Evolutionary conservation across 345 rosid genomes (phyloP).

Genomic region (Hibiscus trionum): DNA sequence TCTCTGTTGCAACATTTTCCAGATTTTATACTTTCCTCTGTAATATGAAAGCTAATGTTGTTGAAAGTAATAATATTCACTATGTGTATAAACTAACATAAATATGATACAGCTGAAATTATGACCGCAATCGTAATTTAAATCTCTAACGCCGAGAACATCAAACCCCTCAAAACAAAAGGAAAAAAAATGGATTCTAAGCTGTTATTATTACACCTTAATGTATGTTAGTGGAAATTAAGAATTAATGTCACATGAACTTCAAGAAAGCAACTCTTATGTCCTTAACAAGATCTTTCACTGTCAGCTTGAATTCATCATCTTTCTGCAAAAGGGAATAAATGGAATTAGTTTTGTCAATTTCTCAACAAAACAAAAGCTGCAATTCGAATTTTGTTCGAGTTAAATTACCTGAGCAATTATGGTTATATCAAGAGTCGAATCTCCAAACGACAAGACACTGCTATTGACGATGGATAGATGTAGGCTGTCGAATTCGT

Average conservation of each 20-base stretch:
- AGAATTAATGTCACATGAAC: conserved; percentile 12
- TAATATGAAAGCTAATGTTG: no score
- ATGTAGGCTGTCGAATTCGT: conserved; percentile 41
- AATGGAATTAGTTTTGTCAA: not conserved
- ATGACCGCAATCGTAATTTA: no score
- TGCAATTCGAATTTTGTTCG: not conserved
- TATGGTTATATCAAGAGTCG: conserved; percentile 50
- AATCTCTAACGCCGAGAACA: not conserved
- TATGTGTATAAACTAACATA: no score
- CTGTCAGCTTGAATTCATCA: conserved; percentile 22
- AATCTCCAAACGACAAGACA: conserved; percentile 54
- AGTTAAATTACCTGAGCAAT: conserved; percentile 45
- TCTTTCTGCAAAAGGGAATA: conserved; percentile 35
- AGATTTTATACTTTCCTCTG: no score
- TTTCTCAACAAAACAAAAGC: not conserved
- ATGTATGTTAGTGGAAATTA: not conserved
- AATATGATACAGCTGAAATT: no score
- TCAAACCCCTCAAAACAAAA: not conserved
- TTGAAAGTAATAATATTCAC: no score
- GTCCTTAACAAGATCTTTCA: conserved; percentile 39
- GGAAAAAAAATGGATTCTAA: not conserved
- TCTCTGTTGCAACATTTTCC: not conserved
- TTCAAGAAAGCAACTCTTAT: conserved; percentile 28
- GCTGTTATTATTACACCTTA: not conserved
- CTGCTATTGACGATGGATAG: conserved; percentile 43